Base-by-base conservation (phyloP, 2,329 filamentous ascomycete species). In the Pestalotiopsis sp. region DNA sequence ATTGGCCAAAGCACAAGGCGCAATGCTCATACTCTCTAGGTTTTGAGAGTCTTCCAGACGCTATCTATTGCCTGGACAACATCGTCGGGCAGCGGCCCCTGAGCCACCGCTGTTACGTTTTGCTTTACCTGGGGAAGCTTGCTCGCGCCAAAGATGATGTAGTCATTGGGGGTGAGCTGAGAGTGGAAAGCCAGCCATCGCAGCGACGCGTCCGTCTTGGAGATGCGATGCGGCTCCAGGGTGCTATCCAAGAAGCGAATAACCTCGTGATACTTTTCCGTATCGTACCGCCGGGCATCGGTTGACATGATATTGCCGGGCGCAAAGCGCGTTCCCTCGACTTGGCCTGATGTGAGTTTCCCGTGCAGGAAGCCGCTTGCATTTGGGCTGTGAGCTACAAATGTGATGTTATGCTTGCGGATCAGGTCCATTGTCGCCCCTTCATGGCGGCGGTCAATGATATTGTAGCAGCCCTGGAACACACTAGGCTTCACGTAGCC, bases 131-230 rank as follows among this genome's bases (percentile, higher is more conserved):
- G 71, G 2, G 23, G 64, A 59, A 69, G 45, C 63, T 71, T 71
- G 45, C 71, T 74, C 57, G 69, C 69, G 52, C 71, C 70, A 38
- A 74, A 45, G 3, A 74, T 70, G 14, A 74, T 70, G n/a, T 41
- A 66, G 49, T 74, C 71, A 13, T 61, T 20, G 4, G 70, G 66
- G 4, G 57, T 17, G 20, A 73, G 67, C 45, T 69, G 27, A 4
- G 70, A 73, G 41, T 74, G 70, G 23, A 68, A 70, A 1, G 68
- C 61, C 2, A 71, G 58, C 71, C 71, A 74, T 20, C 71, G 71
- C 31, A 72, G 25, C 9, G 70, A 67, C 2, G 65, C 71, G 23
- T 72, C 71, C n/a, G 69, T 69, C 57, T 69, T 70, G 3, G 66
- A 31, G 49, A 74, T 70, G 9, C 62, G 57, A 38, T 60, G 14